A percentile compares a stretch with the other conserved stretches of the same genome.
Evolutionary conservation across 1,284 basidiomycete genomes (phyloP).

Genomic region (Pulchroboletus neoregius): DNA sequence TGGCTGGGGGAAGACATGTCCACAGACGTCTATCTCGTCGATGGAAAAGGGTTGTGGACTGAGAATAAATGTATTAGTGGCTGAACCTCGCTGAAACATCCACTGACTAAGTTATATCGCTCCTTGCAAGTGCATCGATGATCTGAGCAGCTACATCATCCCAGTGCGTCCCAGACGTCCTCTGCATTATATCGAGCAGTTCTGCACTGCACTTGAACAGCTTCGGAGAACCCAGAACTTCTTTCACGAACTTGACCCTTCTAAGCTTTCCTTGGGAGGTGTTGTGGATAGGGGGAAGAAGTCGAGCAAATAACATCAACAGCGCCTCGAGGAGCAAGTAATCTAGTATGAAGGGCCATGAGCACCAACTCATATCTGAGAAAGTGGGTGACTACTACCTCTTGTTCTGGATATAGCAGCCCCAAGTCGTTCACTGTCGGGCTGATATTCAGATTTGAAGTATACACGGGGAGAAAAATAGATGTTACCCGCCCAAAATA

Average conservation of each 20-base stretch:
- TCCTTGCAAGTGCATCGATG: constrained; percentile 43
- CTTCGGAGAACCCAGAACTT: constrained; percentile 43
- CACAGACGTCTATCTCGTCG: constrained; percentile 39
- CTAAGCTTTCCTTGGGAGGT: constrained; percentile 34
- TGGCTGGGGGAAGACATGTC: constrained; percentile 32
- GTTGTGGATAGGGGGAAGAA: constrained; percentile 46
- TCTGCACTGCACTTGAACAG: constrained; percentile 34
- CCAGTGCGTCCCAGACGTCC: constrained; percentile 46
- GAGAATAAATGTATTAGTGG: constrained; percentile 3
- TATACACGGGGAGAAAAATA: neutral
- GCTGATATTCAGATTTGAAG: constrained; percentile 4
- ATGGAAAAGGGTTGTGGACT: constrained; percentile 61
- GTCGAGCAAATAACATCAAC: constrained; percentile 50
- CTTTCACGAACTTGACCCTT: constrained; percentile 46
- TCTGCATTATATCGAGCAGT: constrained; percentile 43
- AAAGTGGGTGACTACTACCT: constrained; percentile 22
- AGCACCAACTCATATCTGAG: neutral
- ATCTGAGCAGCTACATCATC: constrained; percentile 48
- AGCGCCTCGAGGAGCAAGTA: constrained; percentile 55
- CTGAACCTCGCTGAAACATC: neutral
- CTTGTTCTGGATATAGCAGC: constrained; percentile 30
- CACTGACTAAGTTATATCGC: constrained; percentile 49
- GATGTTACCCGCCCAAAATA: constrained; percentile 38
- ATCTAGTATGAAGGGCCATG: constrained; percentile 35
- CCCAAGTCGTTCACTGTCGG: constrained; percentile 35